Base-by-base conservation (phyloP, 345 rosid genomes). In the Noccaea bulbosa region DNA sequence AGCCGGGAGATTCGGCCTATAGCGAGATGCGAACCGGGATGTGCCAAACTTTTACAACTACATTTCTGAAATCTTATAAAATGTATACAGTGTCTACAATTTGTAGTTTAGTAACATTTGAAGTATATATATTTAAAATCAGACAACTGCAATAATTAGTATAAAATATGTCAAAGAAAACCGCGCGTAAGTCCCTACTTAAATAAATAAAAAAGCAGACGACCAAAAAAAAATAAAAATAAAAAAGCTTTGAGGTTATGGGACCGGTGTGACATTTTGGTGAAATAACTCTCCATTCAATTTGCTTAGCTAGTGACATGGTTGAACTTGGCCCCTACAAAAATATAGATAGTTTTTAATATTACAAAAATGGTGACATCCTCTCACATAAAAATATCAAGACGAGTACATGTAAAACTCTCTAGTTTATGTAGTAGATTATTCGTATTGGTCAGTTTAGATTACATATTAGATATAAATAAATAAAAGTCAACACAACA, bases 331-430 rank as follows among this genome's bases (percentile, higher is more conserved):
- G 11, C 6, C 48, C 17, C 20, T 49, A n/a, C 6, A 30, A 9
- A 8, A n/a, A n/a, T 37, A 22, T 65, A 12, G 2, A 22, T 49
- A 49, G 16, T 9, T 48, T 16, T 33, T 17, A 17, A 46, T 64
- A 65, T 20, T 51, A 50, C 15, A 51, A 65, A 39, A 44, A 2
- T 32, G 30, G 53, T 45, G 52, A 30, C 40, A 62, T 3, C 67
- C 57, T 27, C 32, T 32, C 14, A 14, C 15, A 24, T 30, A 62
- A 10, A 14, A 44, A 37, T 65, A n/a, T 67, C 43, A 67, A 53
- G 62, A 67, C 1, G 51, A 67, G 52, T 53, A 62, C 41, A 5
- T 20, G 30, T 7, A 16, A 33, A 67, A 67, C 61, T 53, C 62
- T 53, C 5, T 4, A 27, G 40, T 52, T 52, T 66, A 30, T 27